Percentiles rank a stretch among this genome's conserved stretches.
Evolutionary conservation across 2,329 filamentous ascomycete species (phyloP).

Genomic region (Xylaria arbuscula): DNA sequence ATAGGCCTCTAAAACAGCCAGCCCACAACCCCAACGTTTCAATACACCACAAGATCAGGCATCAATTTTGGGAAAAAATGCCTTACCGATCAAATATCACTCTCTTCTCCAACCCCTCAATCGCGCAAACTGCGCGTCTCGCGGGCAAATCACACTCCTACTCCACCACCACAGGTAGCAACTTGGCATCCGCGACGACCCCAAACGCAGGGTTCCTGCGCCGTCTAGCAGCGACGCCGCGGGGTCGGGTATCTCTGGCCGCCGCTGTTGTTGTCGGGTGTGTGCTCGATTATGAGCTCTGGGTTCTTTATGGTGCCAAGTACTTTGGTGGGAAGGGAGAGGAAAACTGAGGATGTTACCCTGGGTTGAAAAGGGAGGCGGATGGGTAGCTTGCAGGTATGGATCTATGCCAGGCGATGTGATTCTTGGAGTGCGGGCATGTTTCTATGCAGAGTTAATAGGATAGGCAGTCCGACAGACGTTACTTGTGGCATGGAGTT

Average conservation of each 20-base stretch:
- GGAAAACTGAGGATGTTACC: slow-evolving; percentile 1
- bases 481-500: neutral
- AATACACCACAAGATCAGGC: neutral
- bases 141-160: slow-evolving; percentile 6
- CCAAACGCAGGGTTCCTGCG: slow-evolving; percentile 8
- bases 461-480: neutral
- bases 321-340: slow-evolving; percentile 21
- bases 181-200: neutral
- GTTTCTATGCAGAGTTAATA: neutral
- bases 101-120: slow-evolving; percentile 6
- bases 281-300: slow-evolving; percentile 34
- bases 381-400: neutral
- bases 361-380: neutral
- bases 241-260: slow-evolving; percentile 25
- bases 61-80: neutral
- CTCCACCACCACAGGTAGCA: slow-evolving; percentile 1
- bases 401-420: no score
- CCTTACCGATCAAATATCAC: neutral
- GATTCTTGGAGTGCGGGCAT: neutral
- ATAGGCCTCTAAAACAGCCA: neutral
- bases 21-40: neutral
- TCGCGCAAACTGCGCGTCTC: neutral
- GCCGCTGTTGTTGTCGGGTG: slow-evolving; percentile 13
- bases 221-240: slow-evolving; percentile 20
- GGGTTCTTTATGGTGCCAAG: slow-evolving; percentile 31